Evolutionary conservation across 495 filamentous ascomycete genomes (phyloP).

Genomic region (Saxophila tyrrhenica): DNA sequence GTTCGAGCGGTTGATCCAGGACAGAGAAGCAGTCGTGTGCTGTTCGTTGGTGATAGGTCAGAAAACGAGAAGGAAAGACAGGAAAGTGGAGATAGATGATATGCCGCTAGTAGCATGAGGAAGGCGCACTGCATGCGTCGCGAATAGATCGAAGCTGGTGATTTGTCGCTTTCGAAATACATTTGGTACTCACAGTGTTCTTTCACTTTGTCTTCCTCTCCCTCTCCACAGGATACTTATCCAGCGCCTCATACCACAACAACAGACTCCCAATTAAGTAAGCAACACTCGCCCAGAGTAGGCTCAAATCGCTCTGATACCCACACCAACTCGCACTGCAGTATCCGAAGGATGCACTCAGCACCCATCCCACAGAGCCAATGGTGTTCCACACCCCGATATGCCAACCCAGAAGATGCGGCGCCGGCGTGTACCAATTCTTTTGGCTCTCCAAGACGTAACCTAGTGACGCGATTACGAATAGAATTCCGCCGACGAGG

Average conservation of each 20-base stretch:
- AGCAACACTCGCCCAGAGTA: constrained; percentile 9
- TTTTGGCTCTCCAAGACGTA: constrained; percentile 14
- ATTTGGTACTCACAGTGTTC: neutral
- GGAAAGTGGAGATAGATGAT: no score
- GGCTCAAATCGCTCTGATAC: constrained; percentile 7
- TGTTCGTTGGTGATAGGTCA: no score
- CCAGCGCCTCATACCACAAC: constrained; percentile 12
- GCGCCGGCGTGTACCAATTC: constrained; percentile 9
- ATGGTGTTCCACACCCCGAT: constrained; percentile 10
- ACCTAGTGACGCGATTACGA: neutral
- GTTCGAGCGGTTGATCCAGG: no score
- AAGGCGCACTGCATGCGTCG: no score
- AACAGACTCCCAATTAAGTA: constrained; percentile 7
- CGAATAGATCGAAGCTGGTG: no score
- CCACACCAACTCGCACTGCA: constrained; percentile 6
- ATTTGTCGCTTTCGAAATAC: no score
- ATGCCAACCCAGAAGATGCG: constrained; percentile 7
- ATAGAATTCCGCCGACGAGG: constrained; percentile 6
- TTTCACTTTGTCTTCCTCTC: neutral
- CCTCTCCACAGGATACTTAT: constrained; percentile 9
- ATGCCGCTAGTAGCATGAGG: neutral
- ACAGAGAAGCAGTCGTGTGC: no score
- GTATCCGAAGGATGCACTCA: constrained; percentile 6
- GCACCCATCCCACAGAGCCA: constrained; percentile 8
- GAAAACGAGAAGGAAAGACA: no score